Base-by-base conservation (phyloP, 2,329 filamentous ascomycete species). In the Nemania sp. region DNA sequence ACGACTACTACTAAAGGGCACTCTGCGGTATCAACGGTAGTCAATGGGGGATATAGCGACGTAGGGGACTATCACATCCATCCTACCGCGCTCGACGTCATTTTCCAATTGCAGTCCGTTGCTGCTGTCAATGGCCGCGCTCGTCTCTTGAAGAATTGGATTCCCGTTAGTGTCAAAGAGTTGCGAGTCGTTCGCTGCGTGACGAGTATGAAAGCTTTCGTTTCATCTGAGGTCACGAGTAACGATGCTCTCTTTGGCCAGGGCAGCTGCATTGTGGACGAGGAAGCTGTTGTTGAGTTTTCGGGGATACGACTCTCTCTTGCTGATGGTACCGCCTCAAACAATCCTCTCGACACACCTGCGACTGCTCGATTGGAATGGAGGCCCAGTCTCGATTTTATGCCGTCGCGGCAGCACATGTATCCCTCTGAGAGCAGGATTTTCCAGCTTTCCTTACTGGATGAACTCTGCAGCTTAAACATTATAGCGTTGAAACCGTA, bases 61-160 rank as follows among this genome's bases (percentile, higher is more conserved):
- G 60, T 49, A n/a, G 57, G 64, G 34, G 60, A 66, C 39, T 57
- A 59, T 14, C 26, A 52, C 39, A 22, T 51, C 8, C 48, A 51
- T 39, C 48, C 48, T 12, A 51, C 48, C 3, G 14, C n/a, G 15
- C 48, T 51, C 3, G 48, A 51, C 15, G 48, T 42, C 20, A 34
- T 42, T 8, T 49, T 49, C 5, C 47, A 49, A 19, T 23, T 49
- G 20, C 47, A 22, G 12, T 22, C 14, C 33, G 36, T 41, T 6
- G 24, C 46, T 30, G 46, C 46, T 17, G 46, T 49, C 3, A 49
- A 49, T 11, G 46, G 46, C 23, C 33, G 46, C 23, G 9, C 19
- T n/a, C 14, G 46, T 12, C 46, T 49, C 15, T 24, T 49, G 7
- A 49, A 34, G n/a, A 49, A 49, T 36, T 49, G 46, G 46, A 49